Evolutionary conservation across 2,329 filamentous ascomycete species (phyloP).

Genomic region (Emergomyces orientalis): DNA sequence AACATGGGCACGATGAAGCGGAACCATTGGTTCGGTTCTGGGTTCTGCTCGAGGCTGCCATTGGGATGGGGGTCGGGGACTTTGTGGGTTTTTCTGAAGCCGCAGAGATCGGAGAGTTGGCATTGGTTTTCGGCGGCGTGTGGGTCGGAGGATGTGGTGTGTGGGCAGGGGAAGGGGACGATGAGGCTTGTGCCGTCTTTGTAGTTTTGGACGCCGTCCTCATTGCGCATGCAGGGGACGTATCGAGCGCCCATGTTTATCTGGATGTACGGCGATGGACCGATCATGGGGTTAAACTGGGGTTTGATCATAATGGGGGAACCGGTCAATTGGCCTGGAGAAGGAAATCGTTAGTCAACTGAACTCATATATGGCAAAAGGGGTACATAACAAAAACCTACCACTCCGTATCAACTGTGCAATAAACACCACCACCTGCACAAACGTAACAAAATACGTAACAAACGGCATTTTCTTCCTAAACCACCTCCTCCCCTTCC

Average conservation of each 20-base stretch:
- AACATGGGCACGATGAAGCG: conserved; percentile 95
- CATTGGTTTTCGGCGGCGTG: conserved; percentile 49
- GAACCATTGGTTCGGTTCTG: conserved; percentile 86
- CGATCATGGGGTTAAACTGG: conserved; percentile 93
- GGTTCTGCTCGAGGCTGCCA: conserved; percentile 44
- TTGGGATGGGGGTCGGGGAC: conserved; percentile 55
- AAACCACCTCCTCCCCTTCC: conserved; percentile 43
- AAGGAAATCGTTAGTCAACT: conserved; percentile 10
- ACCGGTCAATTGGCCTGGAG: conserved; percentile 61
- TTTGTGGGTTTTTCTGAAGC: conserved; percentile 53
- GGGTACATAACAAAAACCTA: conserved; percentile 35
- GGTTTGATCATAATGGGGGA: conserved; percentile 62
- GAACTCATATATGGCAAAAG: not conserved
- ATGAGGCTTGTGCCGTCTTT: conserved; percentile 13
- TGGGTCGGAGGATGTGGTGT: conserved; percentile 54
- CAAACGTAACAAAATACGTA: conserved; percentile 66
- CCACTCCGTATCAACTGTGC: conserved; percentile 78
- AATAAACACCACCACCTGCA: conserved; percentile 79
- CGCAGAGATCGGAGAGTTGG: conserved; percentile 69
- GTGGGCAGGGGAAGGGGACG: conserved; percentile 66
- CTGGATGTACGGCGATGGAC: conserved; percentile 77
- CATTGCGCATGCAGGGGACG: conserved; percentile 86
- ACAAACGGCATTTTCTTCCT: conserved; percentile 61
- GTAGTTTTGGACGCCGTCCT: conserved; percentile 32
- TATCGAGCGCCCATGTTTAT: conserved; percentile 97